phyloP scores from a whole-genome alignment of 257 asterid genomes.

The Gentiana dahurica region DNA sequence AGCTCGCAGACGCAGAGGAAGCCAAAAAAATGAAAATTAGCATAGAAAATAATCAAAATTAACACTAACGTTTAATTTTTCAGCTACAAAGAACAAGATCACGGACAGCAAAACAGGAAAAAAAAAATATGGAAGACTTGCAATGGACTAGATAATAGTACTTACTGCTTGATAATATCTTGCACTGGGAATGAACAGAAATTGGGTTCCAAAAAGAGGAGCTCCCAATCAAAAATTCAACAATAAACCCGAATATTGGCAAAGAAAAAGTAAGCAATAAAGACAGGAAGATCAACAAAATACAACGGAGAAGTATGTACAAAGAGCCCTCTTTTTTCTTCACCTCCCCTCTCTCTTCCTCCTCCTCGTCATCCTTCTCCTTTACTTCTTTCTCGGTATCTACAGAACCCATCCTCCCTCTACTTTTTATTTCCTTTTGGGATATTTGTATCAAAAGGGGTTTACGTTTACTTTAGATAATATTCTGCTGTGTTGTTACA shows the following conservation, averaged over 20 bases:
- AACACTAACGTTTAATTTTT: too few relatives aligned
- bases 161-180: constrained; percentile 81
- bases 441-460: too few relatives aligned
- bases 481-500: too few relatives aligned
- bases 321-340: constrained; percentile 15
- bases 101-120: neutral
- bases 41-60: too few relatives aligned
- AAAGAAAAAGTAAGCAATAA: constrained; percentile 27
- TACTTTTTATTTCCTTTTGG: neutral
- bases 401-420: constrained; percentile 5
- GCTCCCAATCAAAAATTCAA: constrained; percentile 54
- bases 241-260: constrained; percentile 38
- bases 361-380: constrained; percentile 18
- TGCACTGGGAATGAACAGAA: constrained; percentile 74
- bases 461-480: too few relatives aligned
- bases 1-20: too few relatives aligned
- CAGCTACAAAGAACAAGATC: too few relatives aligned
- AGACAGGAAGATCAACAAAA: constrained; percentile 27
- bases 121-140: neutral
- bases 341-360: constrained; percentile 24
- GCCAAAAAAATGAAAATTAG: too few relatives aligned
- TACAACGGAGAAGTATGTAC: constrained; percentile 28
- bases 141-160: neutral
- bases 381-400: constrained; percentile 1
- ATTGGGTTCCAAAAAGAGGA: constrained; percentile 75